Conservation (phyloP, 208 protist genomes). For the Trypanosoma vivax region DNA sequence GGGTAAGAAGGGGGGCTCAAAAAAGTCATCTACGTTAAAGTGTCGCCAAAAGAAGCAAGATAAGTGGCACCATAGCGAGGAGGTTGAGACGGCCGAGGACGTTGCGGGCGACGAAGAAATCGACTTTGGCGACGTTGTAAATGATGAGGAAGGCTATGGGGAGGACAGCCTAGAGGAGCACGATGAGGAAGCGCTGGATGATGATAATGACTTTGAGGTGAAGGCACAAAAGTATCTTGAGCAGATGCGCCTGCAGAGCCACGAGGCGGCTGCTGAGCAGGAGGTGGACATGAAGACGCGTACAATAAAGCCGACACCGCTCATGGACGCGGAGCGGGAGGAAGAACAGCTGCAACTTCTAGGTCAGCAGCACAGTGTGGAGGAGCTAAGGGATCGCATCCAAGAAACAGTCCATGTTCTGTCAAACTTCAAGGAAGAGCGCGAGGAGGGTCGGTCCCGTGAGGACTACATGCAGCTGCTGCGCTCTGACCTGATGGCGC, state of each 20-base stretch:
- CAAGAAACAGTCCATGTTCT: conserved; percentile 90
- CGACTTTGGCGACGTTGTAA: conserved; percentile 46
- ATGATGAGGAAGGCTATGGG: conserved; percentile 26
- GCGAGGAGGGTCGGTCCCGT: conserved; percentile 77
- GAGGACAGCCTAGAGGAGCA: conserved; percentile 8
- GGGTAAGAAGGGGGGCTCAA: too few relatives aligned
- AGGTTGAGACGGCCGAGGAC: neutral
- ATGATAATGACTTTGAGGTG: conserved; percentile 81
- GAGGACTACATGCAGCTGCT: conserved; percentile 93
- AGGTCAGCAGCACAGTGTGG: conserved; percentile 53
- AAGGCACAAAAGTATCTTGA: conserved; percentile 69
- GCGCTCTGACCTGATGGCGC: conserved; percentile 80
- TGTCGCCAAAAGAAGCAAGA: too few relatives aligned
- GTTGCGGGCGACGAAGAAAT: conserved; percentile 27
- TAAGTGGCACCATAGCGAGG: too few relatives aligned
- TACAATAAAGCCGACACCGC: conserved; percentile 40
- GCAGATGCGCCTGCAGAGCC: conserved; percentile 51
- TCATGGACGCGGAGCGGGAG: conserved; percentile 39
- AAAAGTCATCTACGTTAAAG: too few relatives aligned
- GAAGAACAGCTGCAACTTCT: conserved; percentile 43
- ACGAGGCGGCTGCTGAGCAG: conserved; percentile 61
- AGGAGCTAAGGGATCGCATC: conserved; percentile 86
- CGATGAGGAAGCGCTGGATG: conserved; percentile 43
- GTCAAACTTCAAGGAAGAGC: conserved; percentile 85
- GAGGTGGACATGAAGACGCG: conserved; percentile 47